phyloP scores from a whole-genome alignment of 495 filamentous ascomycete genomes.

The Neurospora sp. region DNA sequence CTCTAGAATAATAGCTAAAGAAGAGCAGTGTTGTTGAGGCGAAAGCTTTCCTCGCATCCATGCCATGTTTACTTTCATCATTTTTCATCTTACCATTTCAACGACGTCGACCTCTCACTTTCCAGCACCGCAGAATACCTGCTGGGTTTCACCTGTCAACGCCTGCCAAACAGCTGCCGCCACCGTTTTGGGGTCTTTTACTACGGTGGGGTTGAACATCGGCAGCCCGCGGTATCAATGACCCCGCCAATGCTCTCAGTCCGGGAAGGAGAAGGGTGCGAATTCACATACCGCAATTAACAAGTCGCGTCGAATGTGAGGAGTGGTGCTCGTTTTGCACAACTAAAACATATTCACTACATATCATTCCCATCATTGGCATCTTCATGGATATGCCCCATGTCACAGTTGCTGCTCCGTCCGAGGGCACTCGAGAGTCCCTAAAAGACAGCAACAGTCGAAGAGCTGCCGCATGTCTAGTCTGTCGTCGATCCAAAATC shows the following conservation, averaged over 20 bases:
- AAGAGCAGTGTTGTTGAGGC: not conserved
- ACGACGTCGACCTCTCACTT: not conserved
- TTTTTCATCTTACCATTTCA: not conserved
- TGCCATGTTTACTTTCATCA: not conserved
- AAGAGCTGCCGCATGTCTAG: constrained; percentile 50
- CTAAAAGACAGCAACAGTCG: constrained; percentile 20
- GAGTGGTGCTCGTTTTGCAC: constrained; percentile 4
- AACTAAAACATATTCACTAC: not conserved
- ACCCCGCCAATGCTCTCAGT: not conserved
- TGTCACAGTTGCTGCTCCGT: constrained; percentile 3
- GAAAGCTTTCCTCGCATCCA: not conserved
- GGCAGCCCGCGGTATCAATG: not conserved
- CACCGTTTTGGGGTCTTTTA: not conserved
- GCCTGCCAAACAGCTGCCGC: not conserved
- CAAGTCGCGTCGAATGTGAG: not conserved
- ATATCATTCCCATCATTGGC: not conserved
- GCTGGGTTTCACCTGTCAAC: not conserved
- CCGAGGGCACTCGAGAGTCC: constrained; percentile 10
- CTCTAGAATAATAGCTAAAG: not conserved
- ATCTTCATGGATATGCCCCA: constrained; percentile 5
- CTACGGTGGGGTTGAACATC: not conserved
- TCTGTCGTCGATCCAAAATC: constrained; percentile 58
- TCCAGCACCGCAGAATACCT: not conserved
- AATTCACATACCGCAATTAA: not conserved
- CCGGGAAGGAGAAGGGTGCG: not conserved